A percentile compares a stretch with the other conserved stretches of the same genome.
phyloP scores from a whole-genome alignment of 169 alveolate species.

The Eimeria necatrix region DNA sequence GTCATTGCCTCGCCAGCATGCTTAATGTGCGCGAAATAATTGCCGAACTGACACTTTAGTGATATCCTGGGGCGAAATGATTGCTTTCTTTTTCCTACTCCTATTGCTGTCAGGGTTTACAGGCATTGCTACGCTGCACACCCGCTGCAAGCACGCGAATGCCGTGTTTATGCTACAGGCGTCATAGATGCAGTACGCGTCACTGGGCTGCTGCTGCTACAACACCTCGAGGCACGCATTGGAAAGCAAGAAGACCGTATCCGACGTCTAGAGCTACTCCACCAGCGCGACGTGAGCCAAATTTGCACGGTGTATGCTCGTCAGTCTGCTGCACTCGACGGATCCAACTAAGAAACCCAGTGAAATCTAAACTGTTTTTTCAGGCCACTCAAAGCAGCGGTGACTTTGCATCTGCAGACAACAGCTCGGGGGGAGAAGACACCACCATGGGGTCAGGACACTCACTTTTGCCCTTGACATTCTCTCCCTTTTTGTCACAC shows the following conservation, averaged over 20 bases:
- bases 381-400: conserved; percentile 73
- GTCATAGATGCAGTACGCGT: conserved; percentile 64
- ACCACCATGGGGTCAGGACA: neutral
- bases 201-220: conserved; percentile 59
- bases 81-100: too few relatives aligned
- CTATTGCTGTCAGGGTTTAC: too few relatives aligned
- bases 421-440: neutral
- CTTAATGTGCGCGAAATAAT: too few relatives aligned
- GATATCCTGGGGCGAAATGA: too few relatives aligned
- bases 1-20: too few relatives aligned
- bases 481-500: conserved; percentile 56
- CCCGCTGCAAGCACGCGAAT: too few relatives aligned
- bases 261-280: conserved; percentile 46
- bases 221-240: conserved; percentile 49
- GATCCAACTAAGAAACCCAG: neutral
- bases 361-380: neutral
- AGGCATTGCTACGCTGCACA: too few relatives aligned
- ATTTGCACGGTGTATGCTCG: neutral
- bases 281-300: conserved; percentile 39
- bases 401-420: conserved; percentile 42
- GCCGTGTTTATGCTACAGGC: neutral
- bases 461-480: conserved; percentile 25
- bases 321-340: too few relatives aligned
- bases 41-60: too few relatives aligned
- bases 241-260: conserved; percentile 73